A percentile compares a stretch with the other conserved stretches of the same genome.
Evolutionary conservation across 108 stramenopile genomes (phyloP).

Genomic region (Cylindrotheca closterium): DNA sequence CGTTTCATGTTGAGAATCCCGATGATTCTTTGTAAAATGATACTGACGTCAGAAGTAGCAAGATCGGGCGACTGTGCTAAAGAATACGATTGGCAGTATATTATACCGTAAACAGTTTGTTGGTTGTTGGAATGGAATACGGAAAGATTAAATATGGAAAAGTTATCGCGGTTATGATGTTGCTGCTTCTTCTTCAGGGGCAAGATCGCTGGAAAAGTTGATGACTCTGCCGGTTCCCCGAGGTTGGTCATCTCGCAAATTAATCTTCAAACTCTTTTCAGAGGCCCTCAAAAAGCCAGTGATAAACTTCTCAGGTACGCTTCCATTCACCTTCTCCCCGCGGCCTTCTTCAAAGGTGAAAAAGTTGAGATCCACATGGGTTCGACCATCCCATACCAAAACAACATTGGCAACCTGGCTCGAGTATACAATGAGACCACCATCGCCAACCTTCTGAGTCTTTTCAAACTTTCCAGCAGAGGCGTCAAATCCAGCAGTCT

Average conservation of each 20-base stretch:
- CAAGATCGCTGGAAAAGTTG: constrained; percentile 33
- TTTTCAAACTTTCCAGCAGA: not conserved
- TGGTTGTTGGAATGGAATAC: too few relatives aligned
- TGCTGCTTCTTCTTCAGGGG: not conserved
- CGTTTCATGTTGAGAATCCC: too few relatives aligned
- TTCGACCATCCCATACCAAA: constrained; percentile 40
- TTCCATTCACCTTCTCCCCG: not conserved
- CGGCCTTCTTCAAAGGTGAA: constrained; percentile 6
- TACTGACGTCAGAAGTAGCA: too few relatives aligned
- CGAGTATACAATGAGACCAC: constrained; percentile 7
- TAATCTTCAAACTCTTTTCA: constrained; percentile 11
- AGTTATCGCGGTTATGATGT: too few relatives aligned
- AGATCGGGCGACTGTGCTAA: too few relatives aligned
- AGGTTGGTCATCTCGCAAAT: constrained; percentile 45
- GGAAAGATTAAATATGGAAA: too few relatives aligned
- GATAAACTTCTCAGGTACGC: constrained; percentile 13
- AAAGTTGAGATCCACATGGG: constrained; percentile 43
- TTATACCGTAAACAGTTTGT: too few relatives aligned
- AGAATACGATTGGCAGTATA: too few relatives aligned
- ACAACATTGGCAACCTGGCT: constrained; percentile 21
- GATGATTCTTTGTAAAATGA: too few relatives aligned
- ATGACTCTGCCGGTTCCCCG: constrained; percentile 51
- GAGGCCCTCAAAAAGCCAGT: not conserved
- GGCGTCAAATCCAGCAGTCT: not conserved
- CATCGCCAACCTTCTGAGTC: constrained; percentile 13